Percentiles rank a stretch among this genome's conserved stretches.
Evolutionary conservation across 2,329 filamentous ascomycete genomes (phyloP).

Genomic region (Cryphonectria nitschkei): DNA sequence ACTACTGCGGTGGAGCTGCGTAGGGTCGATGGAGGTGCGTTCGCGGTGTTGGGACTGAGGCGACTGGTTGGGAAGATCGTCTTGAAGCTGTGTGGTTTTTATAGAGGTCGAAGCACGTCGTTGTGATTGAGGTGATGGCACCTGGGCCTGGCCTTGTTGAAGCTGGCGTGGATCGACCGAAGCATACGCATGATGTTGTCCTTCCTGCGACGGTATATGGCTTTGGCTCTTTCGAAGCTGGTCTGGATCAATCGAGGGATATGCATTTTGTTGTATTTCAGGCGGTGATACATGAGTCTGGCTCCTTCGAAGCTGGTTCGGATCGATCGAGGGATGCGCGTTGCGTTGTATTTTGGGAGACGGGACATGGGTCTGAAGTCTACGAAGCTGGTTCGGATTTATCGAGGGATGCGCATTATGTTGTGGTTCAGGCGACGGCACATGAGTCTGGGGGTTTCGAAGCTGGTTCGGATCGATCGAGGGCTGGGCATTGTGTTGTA

Average conservation of each 20-base stretch:
- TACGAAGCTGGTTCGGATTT: neutral
- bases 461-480: conserved; percentile 1
- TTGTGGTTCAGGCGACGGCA: neutral
- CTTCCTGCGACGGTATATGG: neutral
- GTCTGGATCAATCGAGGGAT: neutral
- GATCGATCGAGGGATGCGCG: neutral
- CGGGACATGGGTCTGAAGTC: neutral
- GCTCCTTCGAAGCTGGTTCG: neutral
- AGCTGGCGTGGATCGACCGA: neutral
- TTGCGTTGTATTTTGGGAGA: neutral
- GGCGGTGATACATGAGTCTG: neutral
- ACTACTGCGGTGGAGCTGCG: conserved; percentile 2
- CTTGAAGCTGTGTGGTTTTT: conserved; percentile 12
- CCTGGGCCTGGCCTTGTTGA: neutral
- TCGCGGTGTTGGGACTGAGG: neutral
- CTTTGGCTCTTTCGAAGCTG: neutral
- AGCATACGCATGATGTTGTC: neutral
- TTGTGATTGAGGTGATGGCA: neutral
- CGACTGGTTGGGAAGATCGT: neutral
- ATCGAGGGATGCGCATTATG: neutral
- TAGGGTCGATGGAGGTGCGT: conserved; percentile 4
- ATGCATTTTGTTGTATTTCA: neutral
- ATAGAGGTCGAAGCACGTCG: neutral
- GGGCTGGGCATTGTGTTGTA: neutral
- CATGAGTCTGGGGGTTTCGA: conserved; percentile 2